Conservation (phyloP, 2,329 filamentous ascomycete genomes). For the Aspergillus fumigatiaffinis region DNA sequence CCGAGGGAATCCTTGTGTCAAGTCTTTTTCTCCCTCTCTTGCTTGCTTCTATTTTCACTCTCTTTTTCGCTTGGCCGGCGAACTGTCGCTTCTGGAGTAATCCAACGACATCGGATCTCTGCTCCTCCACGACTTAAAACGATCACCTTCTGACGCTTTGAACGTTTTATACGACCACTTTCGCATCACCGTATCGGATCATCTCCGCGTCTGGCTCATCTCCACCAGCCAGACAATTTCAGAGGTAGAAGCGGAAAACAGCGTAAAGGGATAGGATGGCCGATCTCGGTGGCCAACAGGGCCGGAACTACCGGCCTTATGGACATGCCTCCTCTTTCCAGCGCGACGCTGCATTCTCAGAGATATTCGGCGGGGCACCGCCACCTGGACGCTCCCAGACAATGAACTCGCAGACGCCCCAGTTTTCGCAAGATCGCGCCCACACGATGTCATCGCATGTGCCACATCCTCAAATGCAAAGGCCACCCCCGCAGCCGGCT, state of each 20-base stretch:
- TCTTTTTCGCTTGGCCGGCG: conserved; percentile 13
- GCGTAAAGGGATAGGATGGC: conserved; percentile 46
- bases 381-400: conserved; percentile 89
- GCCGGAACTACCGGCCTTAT: conserved; percentile 57
- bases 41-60: conserved; percentile 12
- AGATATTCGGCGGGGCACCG: conserved; percentile 87
- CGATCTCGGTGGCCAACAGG: conserved; percentile 61
- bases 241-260: background rate
- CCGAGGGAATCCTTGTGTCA: conserved; percentile 17
- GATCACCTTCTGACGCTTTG: conserved; percentile 30
- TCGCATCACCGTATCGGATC: background rate
- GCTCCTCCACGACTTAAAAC: conserved; percentile 29
- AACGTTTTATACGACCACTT: conserved; percentile 30
- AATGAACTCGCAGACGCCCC: conserved; percentile 76
- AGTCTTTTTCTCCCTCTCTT: conserved; percentile 12
- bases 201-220: background rate
- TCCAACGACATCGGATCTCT: conserved; percentile 17
- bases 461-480: conserved; percentile 41
- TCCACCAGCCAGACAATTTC: background rate
- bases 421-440: conserved; percentile 64
- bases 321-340: conserved; percentile 57
- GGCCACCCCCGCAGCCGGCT: conserved; percentile 38
- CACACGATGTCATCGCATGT: conserved; percentile 68
- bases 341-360: conserved; percentile 91
- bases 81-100: conserved; percentile 19